Conservation (phyloP, 805 yeast genomes). For the Wickerhamiella lipophila region DNA sequence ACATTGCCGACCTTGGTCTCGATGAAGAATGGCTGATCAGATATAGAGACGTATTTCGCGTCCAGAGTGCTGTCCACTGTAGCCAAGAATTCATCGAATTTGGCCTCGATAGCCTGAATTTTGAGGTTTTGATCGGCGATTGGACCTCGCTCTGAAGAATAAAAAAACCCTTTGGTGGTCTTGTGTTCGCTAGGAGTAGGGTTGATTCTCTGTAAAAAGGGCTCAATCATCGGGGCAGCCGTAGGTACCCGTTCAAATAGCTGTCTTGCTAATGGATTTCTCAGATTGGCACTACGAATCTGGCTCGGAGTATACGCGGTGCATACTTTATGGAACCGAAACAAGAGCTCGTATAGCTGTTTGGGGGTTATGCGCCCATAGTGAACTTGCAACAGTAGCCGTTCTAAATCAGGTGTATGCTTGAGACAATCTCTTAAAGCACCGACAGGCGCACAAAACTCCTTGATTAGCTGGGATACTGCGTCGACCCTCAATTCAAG, state of each 20-base stretch:
- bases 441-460: constrained; percentile 22
- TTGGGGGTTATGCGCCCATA: constrained; percentile 47
- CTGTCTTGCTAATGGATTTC: constrained; percentile 29
- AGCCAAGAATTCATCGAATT: constrained; percentile 42
- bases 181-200: constrained; percentile 23
- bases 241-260: constrained; percentile 33
- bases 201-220: constrained; percentile 20
- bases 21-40: constrained; percentile 58
- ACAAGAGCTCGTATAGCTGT: constrained; percentile 46
- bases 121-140: constrained; percentile 25
- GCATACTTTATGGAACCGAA: constrained; percentile 31
- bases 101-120: constrained; percentile 35
- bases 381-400: constrained; percentile 44
- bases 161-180: constrained; percentile 5
- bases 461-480: constrained; percentile 34
- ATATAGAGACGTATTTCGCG: constrained; percentile 41
- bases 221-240: constrained; percentile 25
- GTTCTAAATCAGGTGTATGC: constrained; percentile 44
- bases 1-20: constrained; percentile 56
- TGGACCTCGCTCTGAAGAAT: constrained; percentile 8
- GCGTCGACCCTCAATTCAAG: constrained; percentile 57
- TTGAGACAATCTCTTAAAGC: constrained; percentile 24
- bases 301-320: constrained; percentile 19
- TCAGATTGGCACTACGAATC: constrained; percentile 22
- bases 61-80: constrained; percentile 44